These are phyloP conservation scores for Scheffersomyces quercinus DNA, from an alignment of 1,139 yeast species.

Conservation along the genomic window DNA sequence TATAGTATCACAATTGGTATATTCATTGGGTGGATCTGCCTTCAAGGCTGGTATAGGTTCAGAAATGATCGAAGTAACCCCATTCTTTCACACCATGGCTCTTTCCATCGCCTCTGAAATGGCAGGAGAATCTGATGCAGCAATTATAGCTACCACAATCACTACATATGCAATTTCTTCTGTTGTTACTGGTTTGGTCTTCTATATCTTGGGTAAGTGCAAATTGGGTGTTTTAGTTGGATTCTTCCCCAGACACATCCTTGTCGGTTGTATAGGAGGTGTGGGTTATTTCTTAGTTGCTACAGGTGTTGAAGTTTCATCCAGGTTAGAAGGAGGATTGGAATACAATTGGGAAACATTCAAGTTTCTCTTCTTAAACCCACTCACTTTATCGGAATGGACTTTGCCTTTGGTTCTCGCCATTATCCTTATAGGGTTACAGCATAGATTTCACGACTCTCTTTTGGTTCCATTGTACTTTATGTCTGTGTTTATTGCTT, in stretches of 20 bases:
- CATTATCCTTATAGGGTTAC: constrained; percentile 57
- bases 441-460: constrained; percentile 67
- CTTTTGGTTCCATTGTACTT: constrained; percentile 81
- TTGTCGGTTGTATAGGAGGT: constrained; percentile 97
- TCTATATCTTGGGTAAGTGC: constrained; percentile 73
- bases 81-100: constrained; percentile 96
- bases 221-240: constrained; percentile 85
- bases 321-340: constrained; percentile 74
- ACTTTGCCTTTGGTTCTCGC: constrained; percentile 68
- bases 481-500: constrained; percentile 63
- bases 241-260: constrained; percentile 91
- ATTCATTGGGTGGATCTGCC: constrained; percentile 86
- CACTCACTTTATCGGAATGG: constrained; percentile 64
- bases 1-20: constrained; percentile 81
- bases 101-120: constrained; percentile 60
- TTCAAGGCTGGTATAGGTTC: constrained; percentile 91
- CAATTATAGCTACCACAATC: constrained; percentile 82
- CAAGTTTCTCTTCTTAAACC: constrained; percentile 38
- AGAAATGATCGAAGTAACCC: constrained; percentile 98
- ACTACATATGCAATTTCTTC: constrained; percentile 83
- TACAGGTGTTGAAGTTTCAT: constrained; percentile 88
- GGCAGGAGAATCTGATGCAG: constrained; percentile 51
- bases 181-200: constrained; percentile 81
- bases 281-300: constrained; percentile 90
- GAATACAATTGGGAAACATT: constrained; percentile 63